Evolutionary conservation across 768 basidiomycete genomes (phyloP), one percentile per base, ranked within the genome.

Genomic region (Boletus coccyginus): DNA sequence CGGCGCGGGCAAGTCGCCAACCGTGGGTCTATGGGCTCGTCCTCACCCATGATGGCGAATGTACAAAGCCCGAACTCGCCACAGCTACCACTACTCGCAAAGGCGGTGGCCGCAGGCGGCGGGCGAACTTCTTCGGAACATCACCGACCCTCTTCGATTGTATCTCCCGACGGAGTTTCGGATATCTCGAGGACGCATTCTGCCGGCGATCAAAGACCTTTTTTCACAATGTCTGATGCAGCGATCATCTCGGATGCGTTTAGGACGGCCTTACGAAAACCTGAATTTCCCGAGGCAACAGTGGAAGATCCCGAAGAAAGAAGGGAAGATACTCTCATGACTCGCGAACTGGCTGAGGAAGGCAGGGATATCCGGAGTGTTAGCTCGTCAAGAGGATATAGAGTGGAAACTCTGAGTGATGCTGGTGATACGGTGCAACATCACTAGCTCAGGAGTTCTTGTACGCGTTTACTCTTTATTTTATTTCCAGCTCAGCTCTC

Each of bases 161-260:
- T 81, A 16, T 75, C 79, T n/a, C 82, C 83, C 56, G 90, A 92
- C 66, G 90, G 85, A 16, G 88, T 84, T 46, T 92, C 90, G 46
- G 85, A 84, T 8, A 82, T 85, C 46, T 88, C 87, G 32, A 78
- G 81, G 46, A 70, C 80, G 10, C 81, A 81, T 39, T 84, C 83
- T 40, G 76, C 79, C 46, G 82, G 84, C 51, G 85, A 86, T 52
- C 76, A 83, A 42, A 89, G 82, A 12, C 87, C 85, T 11, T 88
- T 94, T 10, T 88, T 94, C 73, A 87, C 86, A 44, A 86, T 84
- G 19, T 86, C 88, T 21, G 93, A 96, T 71, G 94, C 94, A 51
- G 91, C 90, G 39, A 90, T 94, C 68, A 91, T 95, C 85, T 92
- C 93, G 40, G 87, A 92, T 75, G 94, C 94, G 7, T 96, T 95